These are phyloP conservation scores for Quercus engelmannii DNA, from an alignment of 306 rosid genomes.

Conservation along the genomic window DNA sequence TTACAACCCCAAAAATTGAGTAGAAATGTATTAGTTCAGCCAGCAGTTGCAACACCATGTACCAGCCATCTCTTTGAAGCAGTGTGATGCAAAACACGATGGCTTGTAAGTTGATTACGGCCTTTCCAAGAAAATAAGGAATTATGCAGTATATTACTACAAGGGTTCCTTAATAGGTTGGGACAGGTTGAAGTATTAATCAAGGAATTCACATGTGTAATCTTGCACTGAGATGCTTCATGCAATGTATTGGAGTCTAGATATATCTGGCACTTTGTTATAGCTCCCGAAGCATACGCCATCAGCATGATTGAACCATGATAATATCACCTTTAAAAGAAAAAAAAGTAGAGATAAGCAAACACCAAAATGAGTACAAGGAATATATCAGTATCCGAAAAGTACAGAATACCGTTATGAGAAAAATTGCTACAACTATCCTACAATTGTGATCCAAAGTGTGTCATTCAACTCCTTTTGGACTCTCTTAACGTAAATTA, in stretches of 20 bases:
- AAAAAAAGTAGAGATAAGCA: neutral
- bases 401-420: neutral
- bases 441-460: neutral
- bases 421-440: neutral
- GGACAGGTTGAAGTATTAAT: constrained; percentile 20
- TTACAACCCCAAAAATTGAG: neutral
- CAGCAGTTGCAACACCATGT: constrained; percentile 20
- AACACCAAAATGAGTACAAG: neutral
- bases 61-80: constrained; percentile 74
- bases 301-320: constrained; percentile 81
- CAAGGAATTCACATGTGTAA: constrained; percentile 44
- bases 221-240: constrained; percentile 50
- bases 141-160: constrained; percentile 26
- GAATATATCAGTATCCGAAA: neutral
- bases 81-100: constrained; percentile 40
- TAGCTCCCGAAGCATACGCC: constrained; percentile 56
- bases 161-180: constrained; percentile 32
- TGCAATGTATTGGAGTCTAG: constrained; percentile 34
- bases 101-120: constrained; percentile 51
- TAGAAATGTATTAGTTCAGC: neutral
- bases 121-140: constrained; percentile 51
- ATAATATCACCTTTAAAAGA: constrained; percentile 35
- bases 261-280: constrained; percentile 31
- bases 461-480: neutral
- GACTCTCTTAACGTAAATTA: neutral